phyloP scores from a whole-genome alignment of 371 early-diverging fungal species.

The Mucor irregularis region DNA sequence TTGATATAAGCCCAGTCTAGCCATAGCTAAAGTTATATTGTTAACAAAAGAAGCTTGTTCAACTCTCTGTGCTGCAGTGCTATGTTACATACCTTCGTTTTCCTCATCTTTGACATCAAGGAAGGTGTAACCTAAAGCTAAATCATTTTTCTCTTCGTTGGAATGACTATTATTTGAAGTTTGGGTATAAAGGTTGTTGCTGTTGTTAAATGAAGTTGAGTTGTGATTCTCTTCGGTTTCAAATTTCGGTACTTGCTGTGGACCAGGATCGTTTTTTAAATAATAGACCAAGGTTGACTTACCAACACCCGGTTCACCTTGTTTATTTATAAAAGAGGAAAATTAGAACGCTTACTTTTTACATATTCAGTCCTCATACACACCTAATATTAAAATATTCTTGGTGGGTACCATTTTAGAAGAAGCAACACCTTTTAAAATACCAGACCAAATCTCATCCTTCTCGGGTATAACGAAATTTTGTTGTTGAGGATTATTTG shows the following conservation, averaged over 20 bases:
- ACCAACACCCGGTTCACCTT: slow-evolving; percentile 69
- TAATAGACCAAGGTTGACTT: slow-evolving; percentile 67
- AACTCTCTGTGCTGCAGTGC: neutral
- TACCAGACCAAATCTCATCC: slow-evolving; percentile 77
- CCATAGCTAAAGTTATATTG: slow-evolving; percentile 44
- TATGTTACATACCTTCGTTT: slow-evolving; percentile 52
- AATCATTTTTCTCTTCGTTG: slow-evolving; percentile 48
- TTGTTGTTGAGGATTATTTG: slow-evolving; percentile 7
- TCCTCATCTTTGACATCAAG: slow-evolving; percentile 81
- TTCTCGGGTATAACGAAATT: slow-evolving; percentile 33
- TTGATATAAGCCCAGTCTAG: slow-evolving; percentile 79
- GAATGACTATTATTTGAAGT: neutral
- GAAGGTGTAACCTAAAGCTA: slow-evolving; percentile 78
- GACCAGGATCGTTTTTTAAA: slow-evolving; percentile 56
- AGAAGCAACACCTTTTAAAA: slow-evolving; percentile 71
- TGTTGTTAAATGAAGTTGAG: slow-evolving; percentile 18
- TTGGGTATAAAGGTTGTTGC: slow-evolving; percentile 24
- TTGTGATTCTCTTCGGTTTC: slow-evolving; percentile 19
- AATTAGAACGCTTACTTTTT: neutral
- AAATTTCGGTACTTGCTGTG: slow-evolving; percentile 22
- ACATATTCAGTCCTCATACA: neutral
- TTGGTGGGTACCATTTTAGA: slow-evolving; percentile 70
- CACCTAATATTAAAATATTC: slow-evolving; percentile 73
- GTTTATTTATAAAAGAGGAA: neutral
- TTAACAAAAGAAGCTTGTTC: neutral